Conservation (phyloP, 2,329 filamentous ascomycete species). For the Dactylellina parvicollis region DNA sequence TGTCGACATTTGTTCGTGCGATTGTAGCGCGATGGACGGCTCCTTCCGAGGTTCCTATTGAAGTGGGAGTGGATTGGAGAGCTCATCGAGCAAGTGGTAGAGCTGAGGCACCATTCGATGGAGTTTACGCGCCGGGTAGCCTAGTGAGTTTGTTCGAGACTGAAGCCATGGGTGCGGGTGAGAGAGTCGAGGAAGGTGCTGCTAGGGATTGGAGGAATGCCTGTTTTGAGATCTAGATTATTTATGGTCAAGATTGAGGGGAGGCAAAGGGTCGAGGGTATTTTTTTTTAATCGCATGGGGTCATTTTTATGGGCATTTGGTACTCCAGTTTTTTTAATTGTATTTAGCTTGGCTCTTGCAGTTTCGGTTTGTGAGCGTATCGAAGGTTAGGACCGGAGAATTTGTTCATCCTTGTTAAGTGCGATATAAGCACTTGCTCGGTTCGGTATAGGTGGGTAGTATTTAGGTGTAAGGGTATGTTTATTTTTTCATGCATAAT, state of each 20-base stretch:
- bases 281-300: no score
- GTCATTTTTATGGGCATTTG: no score
- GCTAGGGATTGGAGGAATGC: conserved; percentile 80
- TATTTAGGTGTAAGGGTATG: conserved; percentile 18
- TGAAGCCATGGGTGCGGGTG: conserved; percentile 74
- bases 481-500: conserved; percentile 33
- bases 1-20: conserved; percentile 83
- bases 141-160: conserved; percentile 90
- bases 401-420: conserved; percentile 13
- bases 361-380: conserved; percentile 16
- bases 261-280: no score
- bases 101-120: conserved; percentile 73
- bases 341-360: conserved; percentile 16
- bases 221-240: conserved; percentile 41
- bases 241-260: neutral
- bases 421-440: conserved; percentile 34
- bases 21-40: conserved; percentile 74
- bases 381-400: conserved; percentile 38
- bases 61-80: conserved; percentile 81
- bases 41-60: conserved; percentile 76
- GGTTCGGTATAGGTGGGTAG: conserved; percentile 37
- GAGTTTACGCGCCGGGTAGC: conserved; percentile 87
- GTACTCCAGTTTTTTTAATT: conserved; percentile 10
- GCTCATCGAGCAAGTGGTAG: conserved; percentile 67
- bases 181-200: conserved; percentile 78